Evolutionary conservation across 164 flowering plant species (phyloP), one percentile per base, ranked within the genome.

Genomic region (Warburgia ugandensis): DNA sequence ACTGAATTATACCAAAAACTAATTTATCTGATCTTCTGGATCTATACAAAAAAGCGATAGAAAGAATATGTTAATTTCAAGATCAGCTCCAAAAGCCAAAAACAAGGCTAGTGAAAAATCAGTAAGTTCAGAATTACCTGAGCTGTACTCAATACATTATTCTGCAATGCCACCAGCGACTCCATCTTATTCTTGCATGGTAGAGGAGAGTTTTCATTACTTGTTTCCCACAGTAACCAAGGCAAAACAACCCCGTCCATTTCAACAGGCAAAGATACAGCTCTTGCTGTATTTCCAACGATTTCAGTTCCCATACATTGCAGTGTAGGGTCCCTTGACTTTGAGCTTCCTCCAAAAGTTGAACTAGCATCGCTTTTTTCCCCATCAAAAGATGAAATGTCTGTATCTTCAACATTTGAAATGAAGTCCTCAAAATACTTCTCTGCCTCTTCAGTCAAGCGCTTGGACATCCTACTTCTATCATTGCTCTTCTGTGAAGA

Each of bases 181-280:
- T 64, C 56, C 26, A 45, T 53, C 40, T 61, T 72, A 22, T 45
- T 65, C 64, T 63, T 71, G 59, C 51, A 48, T 32, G 65, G 26
- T 13, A 57, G 37, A 32, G 82, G 77, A 49, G 90, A 63, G 38
- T 47, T 50, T 59, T 86, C 88, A 69, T 60, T 71, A 48, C 69
- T 55, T 30, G 95, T 80, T 65, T 89, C 99, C 99, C 99, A 94
- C 41, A 79, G 74, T 77, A 94, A 68, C 99, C 99, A 94, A 32
- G 99, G 99, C 45, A 94, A 61, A 38, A 71, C 65, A 55, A 94
- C 75, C 16, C 94, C 97, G 64, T 94, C 99, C 80, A 77, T 77
- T 59, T 74, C 92, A 62, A 57, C 73, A 41, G 90, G 70, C 49
- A 43, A 50, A 54, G 79, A 61, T 28, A 61, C 56, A 23, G 69